Evolutionary conservation across 2,329 filamentous ascomycete genomes (phyloP).

Genomic region (Xylaria polymorpha): DNA sequence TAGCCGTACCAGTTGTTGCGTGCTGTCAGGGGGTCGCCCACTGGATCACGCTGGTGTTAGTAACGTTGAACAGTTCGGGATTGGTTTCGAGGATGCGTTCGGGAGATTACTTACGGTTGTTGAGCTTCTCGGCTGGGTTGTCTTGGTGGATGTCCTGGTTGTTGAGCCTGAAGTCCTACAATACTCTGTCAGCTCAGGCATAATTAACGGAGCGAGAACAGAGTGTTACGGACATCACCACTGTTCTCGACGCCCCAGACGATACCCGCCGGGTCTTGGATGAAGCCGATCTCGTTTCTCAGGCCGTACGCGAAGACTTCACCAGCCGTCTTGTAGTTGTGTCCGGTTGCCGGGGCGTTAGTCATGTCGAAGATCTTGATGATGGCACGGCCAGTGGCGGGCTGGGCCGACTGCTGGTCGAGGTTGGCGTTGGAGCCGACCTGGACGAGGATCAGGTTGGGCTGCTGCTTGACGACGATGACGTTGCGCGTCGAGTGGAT

Average conservation of each 20-base stretch:
- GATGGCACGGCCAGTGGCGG: constrained; percentile 53
- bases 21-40: constrained; percentile 47
- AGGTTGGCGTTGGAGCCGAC: constrained; percentile 55
- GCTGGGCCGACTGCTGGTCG: constrained; percentile 52
- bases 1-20: constrained; percentile 64
- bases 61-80: background rate
- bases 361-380: constrained; percentile 58
- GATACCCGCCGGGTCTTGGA: constrained; percentile 57
- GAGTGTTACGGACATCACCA: constrained; percentile 31
- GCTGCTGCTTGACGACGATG: constrained; percentile 51
- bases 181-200: constrained; percentile 53
- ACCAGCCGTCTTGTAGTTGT: constrained; percentile 55
- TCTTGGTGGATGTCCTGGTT: constrained; percentile 66
- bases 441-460: constrained; percentile 54
- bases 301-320: constrained; percentile 58
- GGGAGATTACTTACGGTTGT: constrained; percentile 61
- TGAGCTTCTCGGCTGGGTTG: constrained; percentile 74
- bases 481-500: constrained; percentile 56
- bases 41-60: constrained; percentile 34
- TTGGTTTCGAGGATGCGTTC: background rate
- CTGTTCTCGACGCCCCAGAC: constrained; percentile 55
- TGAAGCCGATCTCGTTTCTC: constrained; percentile 72
- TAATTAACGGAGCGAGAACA: background rate
- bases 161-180: constrained; percentile 64
- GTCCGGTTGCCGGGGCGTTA: constrained; percentile 52